phyloP scores from a whole-genome alignment of 106 monocot species.

The Narthecium ossifragum region DNA sequence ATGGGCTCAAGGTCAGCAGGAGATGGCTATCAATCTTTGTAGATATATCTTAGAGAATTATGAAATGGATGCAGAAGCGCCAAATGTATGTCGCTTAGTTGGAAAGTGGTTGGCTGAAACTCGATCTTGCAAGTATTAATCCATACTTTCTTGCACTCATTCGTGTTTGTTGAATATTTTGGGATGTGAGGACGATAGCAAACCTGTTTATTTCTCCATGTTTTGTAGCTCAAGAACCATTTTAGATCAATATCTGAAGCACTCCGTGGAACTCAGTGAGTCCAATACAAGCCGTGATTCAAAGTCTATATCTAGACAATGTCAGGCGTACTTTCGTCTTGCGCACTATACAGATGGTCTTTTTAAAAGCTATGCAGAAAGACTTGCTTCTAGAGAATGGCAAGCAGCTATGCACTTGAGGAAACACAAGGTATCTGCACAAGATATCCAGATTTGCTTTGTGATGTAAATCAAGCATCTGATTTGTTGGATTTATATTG shows the following conservation, averaged over 20 bases:
- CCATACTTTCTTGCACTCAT: neutral
- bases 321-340: conserved; percentile 74
- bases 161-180: neutral
- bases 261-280: conserved; percentile 69
- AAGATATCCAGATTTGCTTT: neutral
- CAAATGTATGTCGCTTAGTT: conserved; percentile 74
- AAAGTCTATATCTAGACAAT: conserved; percentile 45
- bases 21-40: conserved; percentile 84
- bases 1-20: conserved; percentile 83
- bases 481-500: neutral
- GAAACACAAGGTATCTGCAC: conserved; percentile 71
- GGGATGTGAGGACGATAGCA: no score
- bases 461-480: neutral
- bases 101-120: conserved; percentile 98
- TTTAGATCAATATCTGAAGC: conserved; percentile 82
- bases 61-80: conserved; percentile 51
- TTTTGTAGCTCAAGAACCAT: conserved; percentile 77
- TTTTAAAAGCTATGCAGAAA: conserved; percentile 92
- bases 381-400: conserved; percentile 92
- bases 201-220: conserved; percentile 1
- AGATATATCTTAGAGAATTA: conserved; percentile 61
- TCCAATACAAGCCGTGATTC: conserved; percentile 25
- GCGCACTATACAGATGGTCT: conserved; percentile 90
- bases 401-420: conserved; percentile 90
- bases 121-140: conserved; percentile 89